Base-by-base conservation (phyloP, 2,329 filamentous ascomycete species). In the Colletotrichum abscissum region DNA sequence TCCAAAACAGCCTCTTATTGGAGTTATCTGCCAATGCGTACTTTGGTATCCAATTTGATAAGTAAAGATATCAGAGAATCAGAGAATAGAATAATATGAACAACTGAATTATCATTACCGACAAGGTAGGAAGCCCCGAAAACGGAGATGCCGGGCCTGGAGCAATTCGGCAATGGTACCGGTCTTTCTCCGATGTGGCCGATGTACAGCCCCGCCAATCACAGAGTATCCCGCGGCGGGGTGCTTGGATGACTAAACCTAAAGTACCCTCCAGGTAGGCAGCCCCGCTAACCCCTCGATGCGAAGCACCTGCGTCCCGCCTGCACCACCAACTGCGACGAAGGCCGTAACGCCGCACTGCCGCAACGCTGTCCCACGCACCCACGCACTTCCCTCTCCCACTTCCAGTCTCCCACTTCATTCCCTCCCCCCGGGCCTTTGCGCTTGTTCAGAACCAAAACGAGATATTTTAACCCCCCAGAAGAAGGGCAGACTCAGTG, bases 211-310 rank as follows among this genome's bases (percentile, higher is more conserved):
- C 33, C 55, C 3, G 19, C 67, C 70, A 73, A 73, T 73, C 70
- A 73, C 3, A n/a, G 12, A 3, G 7, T n/a, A 14, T 42, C 4
- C 19, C 24, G 16, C 4, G 24, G 58, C 28, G 58, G 64, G 52
- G 24, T 19, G 16, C 2, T 3, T 5, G 4, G 56, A 33, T 65
- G 66, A 71, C 70, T 73, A 63, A 72, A 22, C 7, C 30, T 9
- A 33, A 33, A 9, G 30, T 33, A 16, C 22, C 5, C 12, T 19
- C 19, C 33, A 35, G 33, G 33, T 35, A 5, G 19, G 9, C 14
- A 56, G 46, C 55, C 67, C 69, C 67, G 60, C 67, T n/a, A 38
- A 73, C 71, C 67, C 70, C 70, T 73, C 70, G 66, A 73, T 69
- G 58, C 49, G 69, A 68, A 67, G 63, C 26, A 33, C 16, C 28